A percentile compares a stretch with the other conserved stretches of the same genome.
These are phyloP conservation scores for Astraeus odoratus DNA, from an alignment of 768 basidiomycete genomes.

Conservation along the genomic window DNA sequence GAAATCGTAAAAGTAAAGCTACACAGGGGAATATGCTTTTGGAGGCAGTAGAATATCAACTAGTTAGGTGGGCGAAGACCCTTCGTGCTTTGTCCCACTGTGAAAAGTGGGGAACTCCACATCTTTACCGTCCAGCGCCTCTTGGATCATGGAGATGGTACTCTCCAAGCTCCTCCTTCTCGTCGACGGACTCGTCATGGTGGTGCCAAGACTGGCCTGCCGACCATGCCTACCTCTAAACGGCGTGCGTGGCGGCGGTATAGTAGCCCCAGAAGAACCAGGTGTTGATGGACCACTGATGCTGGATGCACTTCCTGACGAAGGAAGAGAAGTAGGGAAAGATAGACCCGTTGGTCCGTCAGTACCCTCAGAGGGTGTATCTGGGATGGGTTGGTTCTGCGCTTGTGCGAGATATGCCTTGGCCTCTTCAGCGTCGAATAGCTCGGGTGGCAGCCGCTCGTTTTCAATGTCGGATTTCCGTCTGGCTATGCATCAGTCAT, in stretches of 20 bases:
- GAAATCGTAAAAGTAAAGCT: background rate
- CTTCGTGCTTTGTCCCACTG: background rate
- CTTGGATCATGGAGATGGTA: slow-evolving; percentile 92
- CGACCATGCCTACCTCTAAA: slow-evolving; percentile 57
- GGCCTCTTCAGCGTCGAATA: slow-evolving; percentile 76
- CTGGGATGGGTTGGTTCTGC: slow-evolving; percentile 38
- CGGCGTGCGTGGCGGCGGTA: slow-evolving; percentile 38
- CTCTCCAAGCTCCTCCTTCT: slow-evolving; percentile 88
- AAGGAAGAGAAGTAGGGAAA: slow-evolving; percentile 19
- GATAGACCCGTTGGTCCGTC: slow-evolving; percentile 33
- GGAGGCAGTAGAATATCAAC: background rate
- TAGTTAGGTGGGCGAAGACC: background rate
- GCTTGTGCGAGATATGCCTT: slow-evolving; percentile 46
- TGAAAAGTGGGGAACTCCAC: slow-evolving; percentile 22
- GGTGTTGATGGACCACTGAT: slow-evolving; percentile 22
- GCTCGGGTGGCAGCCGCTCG: slow-evolving; percentile 93
- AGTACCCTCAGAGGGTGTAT: slow-evolving; percentile 42
- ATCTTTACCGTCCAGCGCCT: slow-evolving; percentile 77
- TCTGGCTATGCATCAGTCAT: slow-evolving; percentile 32
- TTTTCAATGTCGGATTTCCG: slow-evolving; percentile 99
- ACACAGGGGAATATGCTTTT: background rate
- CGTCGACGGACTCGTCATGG: slow-evolving; percentile 86
- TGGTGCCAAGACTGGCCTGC: slow-evolving; percentile 75
- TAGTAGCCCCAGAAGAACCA: slow-evolving; percentile 39
- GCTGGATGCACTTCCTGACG: slow-evolving; percentile 18